Percentiles rank a stretch among this genome's conserved stretches.
These are phyloP conservation scores for Claviceps humidiphila DNA, from an alignment of 2,329 filamentous ascomycete species.

Conservation along the genomic window DNA sequence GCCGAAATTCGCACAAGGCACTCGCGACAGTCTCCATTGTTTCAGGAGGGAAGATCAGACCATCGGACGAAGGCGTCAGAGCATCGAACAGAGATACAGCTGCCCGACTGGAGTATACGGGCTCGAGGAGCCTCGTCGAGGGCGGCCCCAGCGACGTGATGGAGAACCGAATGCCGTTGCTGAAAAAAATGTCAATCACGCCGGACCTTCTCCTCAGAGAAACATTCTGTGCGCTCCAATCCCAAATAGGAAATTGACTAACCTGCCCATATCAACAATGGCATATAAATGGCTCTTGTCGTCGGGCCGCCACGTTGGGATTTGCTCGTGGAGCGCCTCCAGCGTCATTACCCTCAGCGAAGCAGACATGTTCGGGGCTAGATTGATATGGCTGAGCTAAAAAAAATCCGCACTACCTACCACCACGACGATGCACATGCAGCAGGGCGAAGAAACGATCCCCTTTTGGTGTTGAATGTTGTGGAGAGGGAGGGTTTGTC, in stretches of 20 bases:
- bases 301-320: conserved; percentile 35
- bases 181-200: conserved; percentile 17
- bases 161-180: conserved; percentile 89
- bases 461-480: too few species aligned
- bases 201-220: too few species aligned
- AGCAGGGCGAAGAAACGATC: background rate
- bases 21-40: conserved; percentile 55
- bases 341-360: conserved; percentile 33
- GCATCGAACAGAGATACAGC: conserved; percentile 82
- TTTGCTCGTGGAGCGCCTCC: conserved; percentile 34
- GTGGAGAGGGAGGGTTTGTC: background rate
- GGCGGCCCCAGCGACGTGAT: conserved; percentile 68
- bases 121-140: conserved; percentile 58
- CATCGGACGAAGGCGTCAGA: conserved; percentile 36
- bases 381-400: too few species aligned
- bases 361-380: conserved; percentile 14
- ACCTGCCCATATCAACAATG: conserved; percentile 49
- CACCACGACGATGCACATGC: background rate
- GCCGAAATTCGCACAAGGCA: conserved; percentile 56
- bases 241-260: conserved; percentile 3
- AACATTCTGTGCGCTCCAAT: background rate
- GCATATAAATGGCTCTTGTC: conserved; percentile 38
- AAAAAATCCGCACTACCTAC: background rate
- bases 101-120: conserved; percentile 64
- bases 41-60: conserved; percentile 31